Evolutionary conservation across 495 filamentous ascomycete genomes (phyloP).

Genomic region (Penicillium macrosclerotiorum): DNA sequence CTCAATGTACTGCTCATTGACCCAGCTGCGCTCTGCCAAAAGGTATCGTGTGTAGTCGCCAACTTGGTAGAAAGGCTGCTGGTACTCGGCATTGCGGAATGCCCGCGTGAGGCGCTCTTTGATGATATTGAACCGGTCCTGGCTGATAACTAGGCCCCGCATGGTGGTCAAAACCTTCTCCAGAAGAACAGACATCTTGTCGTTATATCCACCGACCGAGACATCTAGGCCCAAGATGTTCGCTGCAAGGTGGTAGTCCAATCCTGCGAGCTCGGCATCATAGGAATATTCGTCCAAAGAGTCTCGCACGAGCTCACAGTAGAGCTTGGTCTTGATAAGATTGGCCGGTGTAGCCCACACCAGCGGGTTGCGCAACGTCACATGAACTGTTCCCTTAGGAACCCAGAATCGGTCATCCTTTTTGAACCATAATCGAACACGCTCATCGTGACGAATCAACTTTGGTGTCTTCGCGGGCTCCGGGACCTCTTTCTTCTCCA

Average conservation of each 20-base stretch:
- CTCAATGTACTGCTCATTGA: slow-evolving; percentile 76
- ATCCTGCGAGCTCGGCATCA: slow-evolving; percentile 88
- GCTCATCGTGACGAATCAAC: slow-evolving; percentile 82
- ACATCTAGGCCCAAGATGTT: slow-evolving; percentile 74
- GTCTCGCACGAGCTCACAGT: slow-evolving; percentile 85
- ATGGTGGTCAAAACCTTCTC: slow-evolving; percentile 89
- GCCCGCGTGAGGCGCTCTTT: slow-evolving; percentile 77
- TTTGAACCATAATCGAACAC: slow-evolving; percentile 92
- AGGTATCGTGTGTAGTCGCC: slow-evolving; percentile 83
- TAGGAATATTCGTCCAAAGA: slow-evolving; percentile 93
- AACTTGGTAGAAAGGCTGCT: slow-evolving; percentile 86
- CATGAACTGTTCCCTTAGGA: slow-evolving; percentile 82
- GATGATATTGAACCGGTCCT: slow-evolving; percentile 85
- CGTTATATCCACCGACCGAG: slow-evolving; percentile 86
- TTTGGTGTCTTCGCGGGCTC: slow-evolving; percentile 72
- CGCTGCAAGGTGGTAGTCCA: slow-evolving; percentile 75
- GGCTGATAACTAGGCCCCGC: slow-evolving; percentile 76
- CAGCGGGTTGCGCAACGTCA: slow-evolving; percentile 77
- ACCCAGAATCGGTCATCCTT: slow-evolving; percentile 99
- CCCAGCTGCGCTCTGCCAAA: slow-evolving; percentile 69
- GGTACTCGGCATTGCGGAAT: slow-evolving; percentile 82
- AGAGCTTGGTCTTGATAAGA: slow-evolving; percentile 73
- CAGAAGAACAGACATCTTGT: slow-evolving; percentile 87
- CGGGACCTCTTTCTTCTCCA: slow-evolving; percentile 86
- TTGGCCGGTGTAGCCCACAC: slow-evolving; percentile 74